A percentile compares a stretch with the other conserved stretches of the same genome.
These are phyloP conservation scores for Phytophthora pisi DNA, from an alignment of 352 stramenopile genomes.

Conservation along the genomic window DNA sequence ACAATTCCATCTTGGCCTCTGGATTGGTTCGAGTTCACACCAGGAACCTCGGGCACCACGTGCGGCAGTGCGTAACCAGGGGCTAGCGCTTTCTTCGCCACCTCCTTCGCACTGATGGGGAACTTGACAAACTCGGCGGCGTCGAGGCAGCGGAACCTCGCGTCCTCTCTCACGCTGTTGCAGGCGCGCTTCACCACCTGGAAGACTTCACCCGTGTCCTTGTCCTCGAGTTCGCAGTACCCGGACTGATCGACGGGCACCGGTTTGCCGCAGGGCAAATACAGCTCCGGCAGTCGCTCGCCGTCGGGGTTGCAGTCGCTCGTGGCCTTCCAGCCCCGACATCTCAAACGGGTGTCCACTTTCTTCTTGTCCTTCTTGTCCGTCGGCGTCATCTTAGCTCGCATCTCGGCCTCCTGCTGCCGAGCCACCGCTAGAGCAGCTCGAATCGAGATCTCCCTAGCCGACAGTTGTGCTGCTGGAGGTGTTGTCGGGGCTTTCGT, in stretches of 20 bases:
- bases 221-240: slow-evolving; percentile 56
- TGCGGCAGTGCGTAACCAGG: slow-evolving; percentile 18
- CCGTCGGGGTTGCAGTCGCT: slow-evolving; percentile 29
- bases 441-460: slow-evolving; percentile 20
- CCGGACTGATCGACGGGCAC: slow-evolving; percentile 37
- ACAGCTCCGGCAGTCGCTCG: slow-evolving; percentile 9
- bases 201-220: slow-evolving; percentile 33
- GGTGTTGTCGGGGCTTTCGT: not conserved
- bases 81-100: slow-evolving; percentile 30
- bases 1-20: slow-evolving; percentile 21
- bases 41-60: slow-evolving; percentile 12
- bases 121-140: slow-evolving; percentile 73
- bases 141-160: slow-evolving; percentile 55
- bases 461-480: slow-evolving; percentile 11
- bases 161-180: slow-evolving; percentile 46
- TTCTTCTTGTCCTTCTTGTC: slow-evolving; percentile 27
- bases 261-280: slow-evolving; percentile 23
- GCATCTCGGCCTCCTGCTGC: slow-evolving; percentile 22
- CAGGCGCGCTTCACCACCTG: slow-evolving; percentile 55
- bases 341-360: slow-evolving; percentile 27
- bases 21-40: slow-evolving; percentile 15
- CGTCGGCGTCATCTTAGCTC: slow-evolving; percentile 10
- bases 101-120: slow-evolving; percentile 35
- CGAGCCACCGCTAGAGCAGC: slow-evolving; percentile 23
- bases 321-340: slow-evolving; percentile 35